Evolutionary conservation across 2,329 filamentous ascomycete genomes (phyloP).

Genomic region (Alternaria angustiovoidea): DNA sequence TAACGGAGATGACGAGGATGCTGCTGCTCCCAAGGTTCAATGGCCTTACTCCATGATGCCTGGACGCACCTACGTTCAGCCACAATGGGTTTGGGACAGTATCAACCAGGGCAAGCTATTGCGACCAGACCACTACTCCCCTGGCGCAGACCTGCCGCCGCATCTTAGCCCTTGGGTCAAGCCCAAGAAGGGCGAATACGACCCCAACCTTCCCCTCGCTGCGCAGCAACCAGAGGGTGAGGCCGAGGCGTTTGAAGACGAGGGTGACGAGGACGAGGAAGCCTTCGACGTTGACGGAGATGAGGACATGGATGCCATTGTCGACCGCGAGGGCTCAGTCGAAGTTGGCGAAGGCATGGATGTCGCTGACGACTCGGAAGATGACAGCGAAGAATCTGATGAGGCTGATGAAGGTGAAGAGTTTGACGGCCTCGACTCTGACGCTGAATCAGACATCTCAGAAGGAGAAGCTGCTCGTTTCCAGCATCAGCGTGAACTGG

Average conservation of each 20-base stretch:
- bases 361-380: slow-evolving; percentile 54
- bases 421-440: slow-evolving; percentile 59
- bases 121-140: slow-evolving; percentile 85
- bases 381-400: slow-evolving; percentile 55
- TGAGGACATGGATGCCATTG: slow-evolving; percentile 40
- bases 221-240: slow-evolving; percentile 90
- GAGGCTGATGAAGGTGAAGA: slow-evolving; percentile 44
- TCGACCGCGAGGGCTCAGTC: slow-evolving; percentile 52
- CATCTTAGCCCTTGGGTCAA: slow-evolving; percentile 97
- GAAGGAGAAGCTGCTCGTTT: slow-evolving; percentile 69
- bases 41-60: slow-evolving; percentile 77
- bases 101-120: slow-evolving; percentile 91
- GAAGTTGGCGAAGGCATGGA: slow-evolving; percentile 62
- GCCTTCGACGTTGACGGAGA: slow-evolving; percentile 49
- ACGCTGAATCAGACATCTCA: slow-evolving; percentile 56
- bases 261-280: slow-evolving; percentile 52
- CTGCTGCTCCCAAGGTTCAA: slow-evolving; percentile 51
- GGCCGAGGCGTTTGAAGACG: slow-evolving; percentile 74
- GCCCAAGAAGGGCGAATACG: slow-evolving; percentile 84
- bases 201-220: slow-evolving; percentile 83
- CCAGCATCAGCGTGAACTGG: slow-evolving; percentile 86
- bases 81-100: slow-evolving; percentile 98
- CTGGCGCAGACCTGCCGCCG: slow-evolving; percentile 87
- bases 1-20: slow-evolving; percentile 56
- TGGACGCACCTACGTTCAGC: slow-evolving; percentile 92